These are phyloP conservation scores for Phytophthora parvispora DNA, from an alignment of 352 stramenopile genomes.

Conservation along the genomic window DNA sequence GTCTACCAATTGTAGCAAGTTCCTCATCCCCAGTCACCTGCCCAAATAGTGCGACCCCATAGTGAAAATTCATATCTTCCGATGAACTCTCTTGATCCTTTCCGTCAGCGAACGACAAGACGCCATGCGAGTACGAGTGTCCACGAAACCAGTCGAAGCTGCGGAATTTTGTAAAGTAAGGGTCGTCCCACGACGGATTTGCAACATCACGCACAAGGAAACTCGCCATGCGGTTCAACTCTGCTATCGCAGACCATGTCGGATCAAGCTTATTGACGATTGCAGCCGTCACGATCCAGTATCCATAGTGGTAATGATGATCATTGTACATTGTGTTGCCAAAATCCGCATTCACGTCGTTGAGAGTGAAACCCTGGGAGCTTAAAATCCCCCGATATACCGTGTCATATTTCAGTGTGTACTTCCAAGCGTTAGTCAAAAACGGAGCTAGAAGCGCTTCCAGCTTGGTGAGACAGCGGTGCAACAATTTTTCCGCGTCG, in stretches of 20 bases:
- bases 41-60: slow-evolving; percentile 30
- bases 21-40: slow-evolving; percentile 19
- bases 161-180: slow-evolving; percentile 34
- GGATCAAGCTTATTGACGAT: slow-evolving; percentile 33
- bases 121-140: slow-evolving; percentile 44
- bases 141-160: slow-evolving; percentile 41
- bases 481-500: slow-evolving; percentile 1
- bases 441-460: slow-evolving; percentile 28
- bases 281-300: slow-evolving; percentile 39
- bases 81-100: slow-evolving; percentile 48
- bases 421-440: slow-evolving; percentile 36
- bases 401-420: slow-evolving; percentile 37
- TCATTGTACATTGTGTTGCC: slow-evolving; percentile 54
- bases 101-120: slow-evolving; percentile 31
- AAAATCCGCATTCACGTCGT: slow-evolving; percentile 43
- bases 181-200: slow-evolving; percentile 32
- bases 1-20: slow-evolving; percentile 19
- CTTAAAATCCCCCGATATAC: slow-evolving; percentile 46
- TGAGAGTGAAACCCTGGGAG: slow-evolving; percentile 33
- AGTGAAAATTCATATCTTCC: slow-evolving; percentile 48
- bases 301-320: slow-evolving; percentile 47
- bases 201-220: slow-evolving; percentile 37
- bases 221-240: slow-evolving; percentile 31
- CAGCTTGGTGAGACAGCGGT: slow-evolving; percentile 32
- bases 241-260: slow-evolving; percentile 13